Evolutionary conservation across 805 yeast genomes (phyloP), one percentile per base, ranked within the genome.

Genomic region (Lipomyces yamanashiensis): DNA sequence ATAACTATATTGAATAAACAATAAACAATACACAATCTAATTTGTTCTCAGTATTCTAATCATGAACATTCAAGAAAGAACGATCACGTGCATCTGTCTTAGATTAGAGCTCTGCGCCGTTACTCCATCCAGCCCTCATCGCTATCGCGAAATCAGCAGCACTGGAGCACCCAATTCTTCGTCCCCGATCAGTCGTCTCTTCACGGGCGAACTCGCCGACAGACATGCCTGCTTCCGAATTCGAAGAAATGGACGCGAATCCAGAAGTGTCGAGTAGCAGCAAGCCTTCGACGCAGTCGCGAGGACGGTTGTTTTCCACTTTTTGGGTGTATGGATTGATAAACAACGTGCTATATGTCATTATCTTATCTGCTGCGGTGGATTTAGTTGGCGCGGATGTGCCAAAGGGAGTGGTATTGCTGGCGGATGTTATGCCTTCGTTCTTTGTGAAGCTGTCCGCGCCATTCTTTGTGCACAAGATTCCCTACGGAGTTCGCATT

Each of bases 271-370:
- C 37, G 7, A 23, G 13, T 13, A 40, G 8, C n/a, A 40, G 8
- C n/a, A 41, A 23, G n/a, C 28, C 28, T 15, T 15, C 17, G 23
- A 53, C 43, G 39, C 48, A 40, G 36, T 41, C 57, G 48, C 57
- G 57, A 2, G 28, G 37, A 2, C 59, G 61, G 34, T 52, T 66
- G 50, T 66, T 66, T n/a, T 33, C 61, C n/a, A 52, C 67, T 36
- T 66, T 66, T 37, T 66, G 69, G 69, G 34, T 66, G 3, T 90
- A 92, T 74, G 99, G 98, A 0, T 82, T 93, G 10, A 78, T 92
- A 43, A 93, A 93, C 76, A 93, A 93, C 74, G 87, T 93, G 10
- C 82, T 93, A 0, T 93, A 92, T 76, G 98, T 93, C 39, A 93
- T 93, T 15, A 92, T 93, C 45, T 79, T 93, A 13, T 86, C 96